A percentile compares a stretch with the other conserved stretches of the same genome.
Evolutionary conservation across 495 filamentous ascomycete species (phyloP).

Genomic region (Neurospora sp.): DNA sequence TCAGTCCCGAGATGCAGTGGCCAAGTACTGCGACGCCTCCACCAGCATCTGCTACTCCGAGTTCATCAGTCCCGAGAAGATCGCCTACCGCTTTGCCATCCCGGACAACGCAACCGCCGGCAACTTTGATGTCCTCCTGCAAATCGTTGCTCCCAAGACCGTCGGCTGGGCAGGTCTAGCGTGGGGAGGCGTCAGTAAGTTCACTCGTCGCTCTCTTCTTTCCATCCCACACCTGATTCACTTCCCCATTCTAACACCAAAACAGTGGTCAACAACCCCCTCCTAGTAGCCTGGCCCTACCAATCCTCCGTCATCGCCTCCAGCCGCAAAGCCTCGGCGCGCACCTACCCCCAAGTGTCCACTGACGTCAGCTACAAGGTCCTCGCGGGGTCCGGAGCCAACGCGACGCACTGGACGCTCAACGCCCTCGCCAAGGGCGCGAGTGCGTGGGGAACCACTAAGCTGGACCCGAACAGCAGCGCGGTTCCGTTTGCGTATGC

Average conservation of each 20-base stretch:
- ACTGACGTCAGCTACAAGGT: constrained; percentile 19
- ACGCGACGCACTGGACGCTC: constrained; percentile 30
- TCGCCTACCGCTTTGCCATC: constrained; percentile 29
- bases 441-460: constrained; percentile 22
- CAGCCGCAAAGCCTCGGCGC: constrained; percentile 19
- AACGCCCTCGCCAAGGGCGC: constrained; percentile 27
- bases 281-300: constrained; percentile 29
- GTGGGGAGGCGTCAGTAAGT: constrained; percentile 23
- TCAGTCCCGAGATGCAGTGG: constrained; percentile 9
- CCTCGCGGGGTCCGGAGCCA: constrained; percentile 14
- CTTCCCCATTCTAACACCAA: neutral
- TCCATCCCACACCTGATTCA: neutral
- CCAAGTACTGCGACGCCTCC: constrained; percentile 23
- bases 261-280: constrained; percentile 28
- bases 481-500: constrained; percentile 31
- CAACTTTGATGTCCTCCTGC: constrained; percentile 26
- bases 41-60: constrained; percentile 29
- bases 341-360: constrained; percentile 17
- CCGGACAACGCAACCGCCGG: constrained; percentile 24
- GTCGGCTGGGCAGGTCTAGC: constrained; percentile 31
- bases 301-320: constrained; percentile 17
- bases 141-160: constrained; percentile 27
- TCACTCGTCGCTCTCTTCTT: no score
- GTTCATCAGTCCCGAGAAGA: constrained; percentile 19
- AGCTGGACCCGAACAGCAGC: constrained; percentile 27